Evolutionary conservation across 1,139 yeast genomes (phyloP).

Genomic region (Yamadazyma buinensis): DNA sequence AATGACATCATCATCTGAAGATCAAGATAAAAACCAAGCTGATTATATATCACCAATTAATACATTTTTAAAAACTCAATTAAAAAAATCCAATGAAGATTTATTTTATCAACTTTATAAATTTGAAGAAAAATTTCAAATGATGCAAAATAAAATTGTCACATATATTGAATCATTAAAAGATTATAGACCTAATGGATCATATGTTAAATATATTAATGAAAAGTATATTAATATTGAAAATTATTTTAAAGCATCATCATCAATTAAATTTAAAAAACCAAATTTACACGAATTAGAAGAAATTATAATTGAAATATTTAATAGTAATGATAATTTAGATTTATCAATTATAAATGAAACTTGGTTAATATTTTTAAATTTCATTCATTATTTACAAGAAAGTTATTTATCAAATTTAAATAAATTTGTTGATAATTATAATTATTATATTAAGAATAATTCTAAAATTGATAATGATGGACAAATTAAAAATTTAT

Average conservation of each 20-base stretch:
- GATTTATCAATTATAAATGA: slow-evolving; percentile 44
- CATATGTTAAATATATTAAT: slow-evolving; percentile 35
- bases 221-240: slow-evolving; percentile 39
- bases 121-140: slow-evolving; percentile 31
- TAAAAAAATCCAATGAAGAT: slow-evolving; percentile 31
- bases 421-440: slow-evolving; percentile 36
- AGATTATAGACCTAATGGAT: slow-evolving; percentile 32
- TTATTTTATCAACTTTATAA: slow-evolving; percentile 35
- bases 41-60: slow-evolving; percentile 26
- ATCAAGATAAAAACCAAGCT: neutral
- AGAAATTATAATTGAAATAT: slow-evolving; percentile 28
- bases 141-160: slow-evolving; percentile 36
- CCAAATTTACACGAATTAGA: slow-evolving; percentile 26
- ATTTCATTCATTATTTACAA: slow-evolving; percentile 34
- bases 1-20: neutral
- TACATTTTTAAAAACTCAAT: slow-evolving; percentile 35
- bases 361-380: slow-evolving; percentile 41
- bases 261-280: slow-evolving; percentile 11
- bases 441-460: slow-evolving; percentile 27
- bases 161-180: slow-evolving; percentile 36
- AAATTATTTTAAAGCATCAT: slow-evolving; percentile 30
- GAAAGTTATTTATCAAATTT: slow-evolving; percentile 29
- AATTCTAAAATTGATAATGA: slow-evolving; percentile 26
- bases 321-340: slow-evolving; percentile 37
- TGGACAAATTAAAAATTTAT: slow-evolving; percentile 27